Percentiles rank a stretch among this genome's conserved stretches.
Conservation (phyloP, 2,329 filamentous ascomycete genomes). For the Monosporascus sp. region DNA sequence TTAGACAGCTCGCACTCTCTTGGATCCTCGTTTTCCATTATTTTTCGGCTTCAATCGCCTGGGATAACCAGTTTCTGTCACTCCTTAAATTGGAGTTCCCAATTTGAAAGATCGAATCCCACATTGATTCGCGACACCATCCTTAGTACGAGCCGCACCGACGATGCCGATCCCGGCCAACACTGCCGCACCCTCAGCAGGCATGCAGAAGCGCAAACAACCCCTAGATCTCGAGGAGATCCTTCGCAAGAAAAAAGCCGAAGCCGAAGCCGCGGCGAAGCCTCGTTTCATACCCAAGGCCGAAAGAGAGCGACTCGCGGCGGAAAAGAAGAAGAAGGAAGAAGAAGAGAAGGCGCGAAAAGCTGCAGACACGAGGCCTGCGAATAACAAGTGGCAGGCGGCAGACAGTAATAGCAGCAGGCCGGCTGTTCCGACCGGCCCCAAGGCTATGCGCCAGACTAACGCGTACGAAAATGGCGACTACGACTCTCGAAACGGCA, state of each 20-base stretch:
- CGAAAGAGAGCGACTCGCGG: slow-evolving; percentile 64
- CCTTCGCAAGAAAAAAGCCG: slow-evolving; percentile 77
- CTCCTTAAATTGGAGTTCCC: no score
- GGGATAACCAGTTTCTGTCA: no score
- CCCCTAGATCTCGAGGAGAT: slow-evolving; percentile 84
- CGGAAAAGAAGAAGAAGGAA: slow-evolving; percentile 69
- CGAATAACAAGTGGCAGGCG: neutral
- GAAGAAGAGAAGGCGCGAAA: slow-evolving; percentile 31
- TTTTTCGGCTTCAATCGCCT: no score
- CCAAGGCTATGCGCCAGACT: slow-evolving; percentile 57
- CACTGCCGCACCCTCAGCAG: neutral
- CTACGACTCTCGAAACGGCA: slow-evolving; percentile 29
- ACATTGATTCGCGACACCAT: no score
- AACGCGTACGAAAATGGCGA: slow-evolving; percentile 21
- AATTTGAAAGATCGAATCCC: no score
- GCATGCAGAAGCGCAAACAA: slow-evolving; percentile 18
- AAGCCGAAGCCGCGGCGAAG: slow-evolving; percentile 78
- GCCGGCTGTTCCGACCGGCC: slow-evolving; percentile 59
- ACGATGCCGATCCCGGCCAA: neutral
- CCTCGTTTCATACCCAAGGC: slow-evolving; percentile 75
- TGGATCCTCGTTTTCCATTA: no score
- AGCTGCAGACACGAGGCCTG: slow-evolving; percentile 13
- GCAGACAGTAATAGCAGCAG: neutral
- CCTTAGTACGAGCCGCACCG: neutral
- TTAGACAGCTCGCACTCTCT: no score